Evolutionary conservation across 108 stramenopile genomes (phyloP), one percentile per base, ranked within the genome.

Genomic region (Asterionellopsis glacialis): DNA sequence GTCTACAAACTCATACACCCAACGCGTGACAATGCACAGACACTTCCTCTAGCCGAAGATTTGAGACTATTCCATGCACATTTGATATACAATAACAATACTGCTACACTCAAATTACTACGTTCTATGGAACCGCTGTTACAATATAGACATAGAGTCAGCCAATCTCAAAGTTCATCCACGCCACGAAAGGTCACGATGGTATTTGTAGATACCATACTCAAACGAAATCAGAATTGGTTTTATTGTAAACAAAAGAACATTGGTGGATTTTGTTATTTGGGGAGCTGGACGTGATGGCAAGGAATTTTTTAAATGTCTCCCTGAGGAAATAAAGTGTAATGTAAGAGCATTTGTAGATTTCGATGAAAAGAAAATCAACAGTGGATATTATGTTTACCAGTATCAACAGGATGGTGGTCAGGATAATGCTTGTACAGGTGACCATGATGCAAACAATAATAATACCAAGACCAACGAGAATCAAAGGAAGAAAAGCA

Each of bases 251-350:
- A 33, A 33, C 33, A 7, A 33, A 33, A 7, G 62, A 0, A 23
- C 43, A 7, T 91, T 96, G n/a, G n/a, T n/a, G n/a, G n/a, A n/a
- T n/a, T n/a, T n/a, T 72, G 76, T 75, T 9, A 75, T 96, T 19
- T 87, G 84, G 90, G 91, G 88, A 16, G 92, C 92, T 15, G 95
- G 95, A 12, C 70, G 95, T 40, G 95, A 96, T 73, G 95, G 90
- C 26, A 93, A 92, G 47, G 90, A 93, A 23, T 90, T 95, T 67
- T 45, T 83, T 52, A 96, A 96, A 72, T 64, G 76, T 7, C 55
- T 94, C 23, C 59, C 61, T 40, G 54, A 67, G 33, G 2, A 2
- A 2, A 33, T n/a, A n/a, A n/a, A n/a, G n/a, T n/a, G n/a, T n/a
- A 65, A 82, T 15, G 67, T 80, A 22, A 79, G 75, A n/a, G 40